These are phyloP conservation scores for Sordariomycetes sp. DNA, from an alignment of 2,329 filamentous ascomycete species.

Conservation along the genomic window DNA sequence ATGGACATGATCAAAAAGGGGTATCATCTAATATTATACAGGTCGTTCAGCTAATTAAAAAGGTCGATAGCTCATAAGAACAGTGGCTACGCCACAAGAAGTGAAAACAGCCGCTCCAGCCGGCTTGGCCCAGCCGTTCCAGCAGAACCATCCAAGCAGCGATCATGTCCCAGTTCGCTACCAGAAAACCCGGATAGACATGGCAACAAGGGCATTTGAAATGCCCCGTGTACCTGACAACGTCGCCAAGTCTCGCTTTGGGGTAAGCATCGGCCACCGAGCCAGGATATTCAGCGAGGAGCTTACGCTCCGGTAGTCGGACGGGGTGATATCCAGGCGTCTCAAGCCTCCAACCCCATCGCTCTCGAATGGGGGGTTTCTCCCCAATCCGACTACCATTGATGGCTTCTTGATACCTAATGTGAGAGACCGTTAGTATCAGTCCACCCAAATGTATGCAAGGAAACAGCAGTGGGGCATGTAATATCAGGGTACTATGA, in stretches of 20 bases:
- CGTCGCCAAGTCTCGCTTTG: too few species aligned
- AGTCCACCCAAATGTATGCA: neutral
- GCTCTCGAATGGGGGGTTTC: too few species aligned
- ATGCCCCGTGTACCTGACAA: too few species aligned
- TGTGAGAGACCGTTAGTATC: neutral
- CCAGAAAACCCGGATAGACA: too few species aligned
- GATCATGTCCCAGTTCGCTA: neutral
- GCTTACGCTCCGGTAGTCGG: too few species aligned
- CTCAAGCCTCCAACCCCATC: too few species aligned
- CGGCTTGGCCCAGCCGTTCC: neutral
- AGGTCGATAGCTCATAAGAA: neutral
- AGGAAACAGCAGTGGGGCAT: neutral
- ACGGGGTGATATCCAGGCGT: too few species aligned
- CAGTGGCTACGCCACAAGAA: neutral
- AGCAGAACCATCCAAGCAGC: neutral
- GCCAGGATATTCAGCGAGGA: too few species aligned
- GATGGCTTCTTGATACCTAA: neutral
- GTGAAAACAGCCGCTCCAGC: neutral
- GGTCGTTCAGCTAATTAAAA: neutral
- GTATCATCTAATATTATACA: neutral
- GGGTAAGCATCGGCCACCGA: too few species aligned
- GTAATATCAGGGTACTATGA: conserved; percentile 1
- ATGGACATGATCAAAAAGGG: neutral
- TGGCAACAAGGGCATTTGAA: too few species aligned
- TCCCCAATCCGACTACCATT: too few species aligned